Conservation (phyloP, 371 early-diverging fungal genomes). For the Saksenaea vasiformis region DNA sequence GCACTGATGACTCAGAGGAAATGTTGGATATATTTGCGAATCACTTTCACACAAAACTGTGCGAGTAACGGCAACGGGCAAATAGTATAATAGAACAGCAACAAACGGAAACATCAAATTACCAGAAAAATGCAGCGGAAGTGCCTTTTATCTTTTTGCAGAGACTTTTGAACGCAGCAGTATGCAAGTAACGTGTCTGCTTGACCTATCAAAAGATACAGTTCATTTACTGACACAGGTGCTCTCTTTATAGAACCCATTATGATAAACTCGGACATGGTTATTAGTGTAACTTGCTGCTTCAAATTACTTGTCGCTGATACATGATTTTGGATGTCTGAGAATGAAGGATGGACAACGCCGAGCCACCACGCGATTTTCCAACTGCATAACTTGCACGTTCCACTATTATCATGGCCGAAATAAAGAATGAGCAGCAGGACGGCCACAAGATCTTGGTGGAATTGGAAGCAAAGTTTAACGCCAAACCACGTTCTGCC, state of each 20-base stretch:
- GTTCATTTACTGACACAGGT: too few species aligned
- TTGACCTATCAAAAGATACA: too few species aligned
- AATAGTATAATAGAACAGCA: neutral
- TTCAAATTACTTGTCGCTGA: too few species aligned
- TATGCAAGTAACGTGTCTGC: too few species aligned
- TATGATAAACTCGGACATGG: too few species aligned
- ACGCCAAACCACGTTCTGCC: constrained; percentile 38
- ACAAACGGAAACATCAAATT: neutral
- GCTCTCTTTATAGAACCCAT: too few species aligned
- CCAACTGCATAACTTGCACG: neutral
- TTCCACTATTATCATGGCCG: neutral
- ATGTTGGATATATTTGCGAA: neutral
- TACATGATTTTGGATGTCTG: too few species aligned
- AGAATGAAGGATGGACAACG: too few species aligned
- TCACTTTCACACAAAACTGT: neutral
- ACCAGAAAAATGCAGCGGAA: neutral
- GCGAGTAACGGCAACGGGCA: neutral
- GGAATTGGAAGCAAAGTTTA: constrained; percentile 41
- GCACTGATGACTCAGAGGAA: neutral
- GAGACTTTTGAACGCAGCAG: too few species aligned
- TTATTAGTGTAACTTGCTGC: too few species aligned
- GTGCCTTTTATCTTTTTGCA: neutral
- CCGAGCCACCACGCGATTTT: neutral
- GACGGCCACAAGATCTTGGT: constrained; percentile 44
- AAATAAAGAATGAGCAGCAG: constrained; percentile 17